A percentile compares a stretch with the other conserved stretches of the same genome.
Conservation (phyloP, 2,329 filamentous ascomycete genomes). For the Penicillium concentricum region DNA sequence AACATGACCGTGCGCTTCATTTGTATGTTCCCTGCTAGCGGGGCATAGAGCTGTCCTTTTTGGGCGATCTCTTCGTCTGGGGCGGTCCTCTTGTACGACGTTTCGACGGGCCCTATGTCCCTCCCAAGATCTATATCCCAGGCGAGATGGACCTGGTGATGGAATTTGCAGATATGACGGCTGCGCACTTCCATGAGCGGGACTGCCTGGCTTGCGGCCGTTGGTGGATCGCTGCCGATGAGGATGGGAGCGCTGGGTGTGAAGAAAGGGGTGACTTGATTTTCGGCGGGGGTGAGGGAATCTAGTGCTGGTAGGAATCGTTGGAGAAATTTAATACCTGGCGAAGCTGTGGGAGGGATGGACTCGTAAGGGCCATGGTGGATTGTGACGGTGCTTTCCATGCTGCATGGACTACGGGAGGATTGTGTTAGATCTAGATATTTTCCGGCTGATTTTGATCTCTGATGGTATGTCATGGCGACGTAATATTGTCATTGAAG, state of each 20-base stretch:
- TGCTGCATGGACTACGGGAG: not conserved
- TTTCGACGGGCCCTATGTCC: not conserved
- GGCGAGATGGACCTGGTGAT: slow-evolving; percentile 17
- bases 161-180: slow-evolving; percentile 14
- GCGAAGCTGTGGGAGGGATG: slow-evolving; percentile 15
- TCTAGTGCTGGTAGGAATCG: slow-evolving; percentile 21
- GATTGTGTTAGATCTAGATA: not conserved
- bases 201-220: slow-evolving; percentile 3
- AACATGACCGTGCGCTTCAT: slow-evolving; percentile 24
- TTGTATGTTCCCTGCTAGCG: not conserved
- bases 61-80: not conserved
- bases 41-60: slow-evolving; percentile 6
- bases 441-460: not conserved
- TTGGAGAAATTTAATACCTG: slow-evolving; percentile 22
- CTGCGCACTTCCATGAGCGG: slow-evolving; percentile 19
- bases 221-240: slow-evolving; percentile 19
- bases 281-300: slow-evolving; percentile 8
- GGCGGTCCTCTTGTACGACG: not conserved
- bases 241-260: slow-evolving; percentile 16
- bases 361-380: slow-evolving; percentile 22
- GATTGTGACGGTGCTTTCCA: slow-evolving; percentile 11
- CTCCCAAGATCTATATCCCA: slow-evolving; percentile 22
- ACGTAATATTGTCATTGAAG: not conserved
- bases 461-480: not conserved
- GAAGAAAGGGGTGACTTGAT: slow-evolving; percentile 14